Conservation (phyloP, 2,329 filamentous ascomycete species). For the Botryosphaeria agaves region DNA sequence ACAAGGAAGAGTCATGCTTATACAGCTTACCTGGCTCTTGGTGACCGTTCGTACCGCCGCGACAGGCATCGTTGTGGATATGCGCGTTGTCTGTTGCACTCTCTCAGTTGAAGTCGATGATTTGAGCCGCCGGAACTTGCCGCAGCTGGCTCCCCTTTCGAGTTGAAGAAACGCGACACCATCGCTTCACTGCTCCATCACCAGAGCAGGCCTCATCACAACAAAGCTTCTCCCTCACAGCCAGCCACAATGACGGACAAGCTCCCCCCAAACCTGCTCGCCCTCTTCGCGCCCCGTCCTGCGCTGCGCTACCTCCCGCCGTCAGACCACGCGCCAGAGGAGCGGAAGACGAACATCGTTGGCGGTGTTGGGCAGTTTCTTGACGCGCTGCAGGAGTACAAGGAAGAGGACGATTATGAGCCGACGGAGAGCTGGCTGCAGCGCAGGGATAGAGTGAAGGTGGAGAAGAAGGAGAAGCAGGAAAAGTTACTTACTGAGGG, state of each 20-base stretch:
- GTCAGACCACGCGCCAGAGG: constrained; percentile 64
- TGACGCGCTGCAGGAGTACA: constrained; percentile 56
- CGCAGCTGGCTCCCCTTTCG: background rate
- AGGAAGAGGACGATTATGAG: constrained; percentile 56
- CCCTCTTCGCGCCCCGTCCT: constrained; percentile 88
- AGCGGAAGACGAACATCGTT: constrained; percentile 58
- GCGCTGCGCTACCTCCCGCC: constrained; percentile 79
- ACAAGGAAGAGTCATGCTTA: background rate
- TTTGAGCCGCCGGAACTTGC: background rate
- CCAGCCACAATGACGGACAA: constrained; percentile 70
- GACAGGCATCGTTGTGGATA: constrained; percentile 23
- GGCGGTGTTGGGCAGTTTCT: constrained; percentile 60
- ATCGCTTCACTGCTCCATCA: background rate
- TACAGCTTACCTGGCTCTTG: constrained; percentile 33
- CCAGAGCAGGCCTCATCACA: background rate
- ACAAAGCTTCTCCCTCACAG: background rate
- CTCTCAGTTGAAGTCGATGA: background rate
- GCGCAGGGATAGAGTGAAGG: constrained; percentile 63
- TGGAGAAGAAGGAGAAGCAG: constrained; percentile 57
- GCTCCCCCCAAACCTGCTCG: constrained; percentile 78
- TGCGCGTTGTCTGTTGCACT: background rate
- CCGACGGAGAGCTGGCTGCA: constrained; percentile 91
- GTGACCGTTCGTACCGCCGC: constrained; percentile 34
- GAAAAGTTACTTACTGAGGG: constrained; percentile 47
- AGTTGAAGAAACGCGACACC: background rate